A percentile compares a stretch with the other conserved stretches of the same genome.
Conservation (phyloP, 768 basidiomycete genomes). For the Boletus sp. region DNA sequence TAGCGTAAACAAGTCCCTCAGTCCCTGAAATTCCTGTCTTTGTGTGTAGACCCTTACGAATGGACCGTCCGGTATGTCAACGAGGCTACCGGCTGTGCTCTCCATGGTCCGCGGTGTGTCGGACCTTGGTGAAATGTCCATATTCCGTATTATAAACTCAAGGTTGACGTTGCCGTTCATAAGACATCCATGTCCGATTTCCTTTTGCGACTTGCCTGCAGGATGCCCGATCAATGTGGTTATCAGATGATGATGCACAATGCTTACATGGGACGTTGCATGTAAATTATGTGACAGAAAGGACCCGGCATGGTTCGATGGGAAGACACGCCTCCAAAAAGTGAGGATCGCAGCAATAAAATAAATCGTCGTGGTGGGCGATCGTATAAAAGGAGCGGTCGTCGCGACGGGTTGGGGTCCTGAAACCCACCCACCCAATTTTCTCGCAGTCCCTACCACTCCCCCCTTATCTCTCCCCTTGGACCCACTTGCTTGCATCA, state of each 20-base stretch:
- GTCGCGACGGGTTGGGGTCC: neutral
- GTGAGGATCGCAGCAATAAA: slow-evolving; percentile 1
- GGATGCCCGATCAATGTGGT: slow-evolving; percentile 21
- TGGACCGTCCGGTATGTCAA: slow-evolving; percentile 8
- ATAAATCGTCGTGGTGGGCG: neutral
- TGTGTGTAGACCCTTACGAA: slow-evolving; percentile 15
- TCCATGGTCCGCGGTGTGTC: slow-evolving; percentile 12
- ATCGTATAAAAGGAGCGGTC: slow-evolving; percentile 20
- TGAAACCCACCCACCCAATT: slow-evolving; percentile 7
- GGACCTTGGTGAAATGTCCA: slow-evolving; percentile 11
- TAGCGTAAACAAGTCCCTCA: slow-evolving; percentile 12
- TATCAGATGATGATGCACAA: slow-evolving; percentile 19
- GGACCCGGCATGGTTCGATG: slow-evolving; percentile 5
- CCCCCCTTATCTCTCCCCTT: neutral
- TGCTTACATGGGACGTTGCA: slow-evolving; percentile 5
- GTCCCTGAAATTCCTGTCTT: slow-evolving; percentile 25
- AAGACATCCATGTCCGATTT: slow-evolving; percentile 10
- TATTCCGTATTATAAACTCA: slow-evolving; percentile 14
- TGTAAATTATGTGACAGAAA: slow-evolving; percentile 23
- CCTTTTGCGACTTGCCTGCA: slow-evolving; percentile 26
- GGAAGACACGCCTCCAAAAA: slow-evolving; percentile 11
- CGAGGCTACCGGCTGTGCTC: slow-evolving; percentile 28
- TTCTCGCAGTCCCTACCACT: slow-evolving; percentile 22
- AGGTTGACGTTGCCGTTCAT: slow-evolving; percentile 21
- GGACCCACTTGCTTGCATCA: slow-evolving; percentile 10